Base-by-base conservation (phyloP, 768 basidiomycete species). In the Lactarius indigo region DNA sequence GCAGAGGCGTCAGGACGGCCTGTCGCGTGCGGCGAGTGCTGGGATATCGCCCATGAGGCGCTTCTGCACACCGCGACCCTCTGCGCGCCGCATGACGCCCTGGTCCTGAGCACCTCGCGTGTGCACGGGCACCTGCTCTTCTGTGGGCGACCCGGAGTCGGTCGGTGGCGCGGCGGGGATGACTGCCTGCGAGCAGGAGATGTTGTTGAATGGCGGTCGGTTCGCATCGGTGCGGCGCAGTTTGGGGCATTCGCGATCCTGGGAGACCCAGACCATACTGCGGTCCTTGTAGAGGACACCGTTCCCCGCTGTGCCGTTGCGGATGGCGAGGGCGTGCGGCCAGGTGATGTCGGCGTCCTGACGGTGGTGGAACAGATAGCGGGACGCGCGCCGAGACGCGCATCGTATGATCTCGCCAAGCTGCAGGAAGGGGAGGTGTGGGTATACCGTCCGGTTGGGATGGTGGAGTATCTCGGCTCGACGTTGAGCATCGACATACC, bases 41-140 rank as follows among this genome's bases (percentile, higher is more conserved):
- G 85, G 85, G 84, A 85, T 74, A 72, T 87, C 39, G 84, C 85
- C 15, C 75, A 77, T 68, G 80, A 84, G 74, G 84, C 78, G 37
- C 76, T 87, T 62, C 77, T 78, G 62, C 76, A 78, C 59, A 79
- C 81, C 69, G 72, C 76, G 4, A 74, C 78, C 23, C 78, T 74
- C 71, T 59, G 35, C 13, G 78, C 80, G 58, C 80, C 80, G 65
- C 75, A 80, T 50, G 79, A 81, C 23, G 77, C 77, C 66, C 83
- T 84, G 44, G 73, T 85, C 18, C 80, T 78, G 50, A 82, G 80
- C 68, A 77, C 83, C 35, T 77, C 77, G 54, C 79, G 83, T 54
- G 85, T 83, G 54, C 85, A 87, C 68, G 85, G 85, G 0, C 83
- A 85, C 70, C 77, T 85, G 52, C 78, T 86, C 59, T 85, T 76